Evolutionary conservation across 805 yeast genomes (phyloP), one percentile per base, ranked within the genome.

Genomic region (Zygosaccharomyces lentus): DNA sequence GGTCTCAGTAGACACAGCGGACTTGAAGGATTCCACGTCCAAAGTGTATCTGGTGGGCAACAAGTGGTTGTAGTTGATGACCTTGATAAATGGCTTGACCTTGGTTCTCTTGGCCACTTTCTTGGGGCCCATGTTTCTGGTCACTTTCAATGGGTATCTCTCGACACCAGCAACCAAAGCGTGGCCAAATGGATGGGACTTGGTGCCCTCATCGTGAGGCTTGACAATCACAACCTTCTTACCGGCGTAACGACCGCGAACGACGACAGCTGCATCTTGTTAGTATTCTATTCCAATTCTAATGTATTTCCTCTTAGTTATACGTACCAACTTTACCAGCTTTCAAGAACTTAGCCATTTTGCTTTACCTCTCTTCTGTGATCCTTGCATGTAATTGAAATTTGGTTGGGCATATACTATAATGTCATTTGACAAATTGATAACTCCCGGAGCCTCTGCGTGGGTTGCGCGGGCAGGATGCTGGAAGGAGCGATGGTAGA

Each of bases 191-290:
- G 95, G 93, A 82, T 91, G 97, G 59, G 93, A 73, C 81, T 93
- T 93, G 80, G 98, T 81, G 73, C 99, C 99, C 71, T 93, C 97
- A 71, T 93, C 98, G 74, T 87, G 95, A 65, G 96, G 93, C 78
- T 87, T 89, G 73, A 93, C 90, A 72, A 93, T 89, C 74, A 93
- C 99, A 64, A 93, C 99, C 86, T 93, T 93, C 87, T 90, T 91
- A 82, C 99, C 99, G 74, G 99, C 99, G 87, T 82, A 91, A 81
- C 99, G 93, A 72, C 99, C 99, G 77, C 98, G 91, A 76, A 90
- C 96, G 75, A 93, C 90, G 79, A 93, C 90, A 80, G 98, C 95
- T 86, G 71, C 41, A 47, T 50, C 47, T 46, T 52, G 66, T 61
- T 61, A 61, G 66, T 61, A 61, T 35, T 35, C 35, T 16, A 36